These are phyloP conservation scores for Leccinum obscurum DNA, from an alignment of 768 basidiomycete species.

Conservation along the genomic window DNA sequence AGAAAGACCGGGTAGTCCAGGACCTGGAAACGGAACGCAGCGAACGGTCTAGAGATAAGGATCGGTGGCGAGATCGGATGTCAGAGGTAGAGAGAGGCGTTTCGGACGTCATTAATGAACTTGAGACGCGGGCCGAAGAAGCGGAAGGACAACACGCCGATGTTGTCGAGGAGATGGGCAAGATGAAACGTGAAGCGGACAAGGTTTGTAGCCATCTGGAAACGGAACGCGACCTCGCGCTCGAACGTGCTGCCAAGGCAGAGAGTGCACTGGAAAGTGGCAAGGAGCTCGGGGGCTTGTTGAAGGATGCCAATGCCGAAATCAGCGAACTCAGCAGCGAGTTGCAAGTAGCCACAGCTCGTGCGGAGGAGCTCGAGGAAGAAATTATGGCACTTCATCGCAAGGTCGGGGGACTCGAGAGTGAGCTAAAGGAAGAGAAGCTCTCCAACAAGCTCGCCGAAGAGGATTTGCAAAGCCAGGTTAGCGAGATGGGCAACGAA, in stretches of 20 bases:
- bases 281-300: slow-evolving; percentile 65
- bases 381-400: slow-evolving; percentile 54
- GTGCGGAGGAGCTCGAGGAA: slow-evolving; percentile 62
- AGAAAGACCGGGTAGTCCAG: slow-evolving; percentile 47
- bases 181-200: slow-evolving; percentile 45
- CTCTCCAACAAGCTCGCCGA: slow-evolving; percentile 39
- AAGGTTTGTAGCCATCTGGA: slow-evolving; percentile 45
- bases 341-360: slow-evolving; percentile 49
- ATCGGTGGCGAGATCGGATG: slow-evolving; percentile 72
- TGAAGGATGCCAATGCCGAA: slow-evolving; percentile 65
- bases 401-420: slow-evolving; percentile 56
- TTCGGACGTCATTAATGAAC: slow-evolving; percentile 59
- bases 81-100: slow-evolving; percentile 70
- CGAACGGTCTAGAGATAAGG: slow-evolving; percentile 65
- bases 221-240: slow-evolving; percentile 54
- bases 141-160: slow-evolving; percentile 50
- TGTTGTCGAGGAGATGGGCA: slow-evolving; percentile 40
- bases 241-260: slow-evolving; percentile 62
- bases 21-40: slow-evolving; percentile 54
- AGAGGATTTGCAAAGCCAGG: slow-evolving; percentile 39
- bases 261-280: slow-evolving; percentile 63
- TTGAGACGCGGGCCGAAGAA: slow-evolving; percentile 55
- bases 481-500: slow-evolving; percentile 32
- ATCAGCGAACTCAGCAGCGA: slow-evolving; percentile 56
- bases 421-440: slow-evolving; percentile 55